A percentile compares a stretch with the other conserved stretches of the same genome.
Conservation (phyloP, 495 filamentous ascomycete species). For the Penicillium antarcticum region DNA sequence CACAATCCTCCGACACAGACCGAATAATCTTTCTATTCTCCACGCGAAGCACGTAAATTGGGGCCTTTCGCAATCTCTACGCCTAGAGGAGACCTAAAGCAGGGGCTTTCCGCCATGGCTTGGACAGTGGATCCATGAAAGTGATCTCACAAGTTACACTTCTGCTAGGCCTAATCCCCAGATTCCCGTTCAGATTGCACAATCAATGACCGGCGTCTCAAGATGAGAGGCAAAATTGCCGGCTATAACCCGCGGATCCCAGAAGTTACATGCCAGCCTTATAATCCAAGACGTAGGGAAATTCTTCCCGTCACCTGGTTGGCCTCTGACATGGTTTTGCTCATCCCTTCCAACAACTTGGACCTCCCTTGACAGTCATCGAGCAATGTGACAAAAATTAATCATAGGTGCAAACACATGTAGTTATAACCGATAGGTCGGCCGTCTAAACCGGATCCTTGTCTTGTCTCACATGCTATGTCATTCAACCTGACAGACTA, state of each 20-base stretch:
- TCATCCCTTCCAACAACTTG: slow-evolving; percentile 4
- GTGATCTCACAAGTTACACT: background rate
- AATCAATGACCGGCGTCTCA: background rate
- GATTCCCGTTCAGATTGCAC: background rate
- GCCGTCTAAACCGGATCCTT: background rate
- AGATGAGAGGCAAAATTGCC: background rate
- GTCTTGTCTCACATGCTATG: background rate
- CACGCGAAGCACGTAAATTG: slow-evolving; percentile 3
- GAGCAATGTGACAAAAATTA: slow-evolving; percentile 7
- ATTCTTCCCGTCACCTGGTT: slow-evolving; percentile 12
- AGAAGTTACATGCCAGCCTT: slow-evolving; percentile 8
- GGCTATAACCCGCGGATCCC: background rate
- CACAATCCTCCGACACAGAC: slow-evolving; percentile 4
- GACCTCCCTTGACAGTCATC: slow-evolving; percentile 3
- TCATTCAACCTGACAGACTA: background rate
- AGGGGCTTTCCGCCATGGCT: background rate
- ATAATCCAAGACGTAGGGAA: background rate
- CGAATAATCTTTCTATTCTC: slow-evolving; percentile 4
- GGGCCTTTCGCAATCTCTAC: background rate
- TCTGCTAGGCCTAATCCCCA: background rate
- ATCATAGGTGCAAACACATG: background rate
- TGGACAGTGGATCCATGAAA: background rate
- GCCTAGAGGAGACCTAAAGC: background rate
- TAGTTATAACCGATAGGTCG: slow-evolving; percentile 1
- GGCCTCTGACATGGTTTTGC: background rate